phyloP scores from a whole-genome alignment of 2,329 filamentous ascomycete species.

The Lachnellula arida region DNA sequence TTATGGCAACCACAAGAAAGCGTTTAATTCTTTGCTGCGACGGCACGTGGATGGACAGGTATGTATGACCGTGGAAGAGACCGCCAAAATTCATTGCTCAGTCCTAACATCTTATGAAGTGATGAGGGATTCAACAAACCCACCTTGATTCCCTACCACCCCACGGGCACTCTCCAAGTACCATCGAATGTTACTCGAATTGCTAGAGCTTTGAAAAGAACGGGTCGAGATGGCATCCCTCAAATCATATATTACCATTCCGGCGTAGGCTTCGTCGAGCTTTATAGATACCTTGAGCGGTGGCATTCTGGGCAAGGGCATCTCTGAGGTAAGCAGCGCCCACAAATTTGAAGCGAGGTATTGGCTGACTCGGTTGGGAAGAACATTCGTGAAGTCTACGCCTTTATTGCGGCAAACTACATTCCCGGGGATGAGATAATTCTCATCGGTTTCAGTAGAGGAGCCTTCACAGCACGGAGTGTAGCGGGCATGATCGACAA shows the following conservation, averaged over 20 bases:
- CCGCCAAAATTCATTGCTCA: not conserved
- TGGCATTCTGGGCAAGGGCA: slow-evolving; percentile 51
- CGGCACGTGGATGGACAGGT: slow-evolving; percentile 31
- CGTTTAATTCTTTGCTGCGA: slow-evolving; percentile 31
- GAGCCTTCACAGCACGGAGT: slow-evolving; percentile 39
- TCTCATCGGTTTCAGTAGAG: slow-evolving; percentile 38
- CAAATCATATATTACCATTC: slow-evolving; percentile 59
- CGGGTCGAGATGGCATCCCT: slow-evolving; percentile 43
- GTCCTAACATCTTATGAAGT: slow-evolving; percentile 12
- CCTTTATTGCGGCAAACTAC: slow-evolving; percentile 39
- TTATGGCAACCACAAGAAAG: slow-evolving; percentile 10
- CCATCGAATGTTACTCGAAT: slow-evolving; percentile 58
- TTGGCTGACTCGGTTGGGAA: not conserved
- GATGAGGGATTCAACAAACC: slow-evolving; percentile 29
- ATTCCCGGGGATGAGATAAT: slow-evolving; percentile 39
- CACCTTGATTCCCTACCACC: slow-evolving; percentile 46
- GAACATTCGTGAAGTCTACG: slow-evolving; percentile 46
- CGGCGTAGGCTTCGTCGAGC: slow-evolving; percentile 51
- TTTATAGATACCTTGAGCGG: slow-evolving; percentile 47
- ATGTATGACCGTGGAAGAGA: not conserved
- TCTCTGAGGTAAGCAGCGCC: slow-evolving; percentile 31
- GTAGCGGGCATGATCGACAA: slow-evolving; percentile 32
- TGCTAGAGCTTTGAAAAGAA: slow-evolving; percentile 50
- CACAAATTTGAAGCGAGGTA: not conserved
- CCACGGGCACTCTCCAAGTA: slow-evolving; percentile 54